Evolutionary conservation across 306 rosid species (phyloP), one percentile per base, ranked within the genome.

Genomic region (Hippophae gyantsensis): DNA sequence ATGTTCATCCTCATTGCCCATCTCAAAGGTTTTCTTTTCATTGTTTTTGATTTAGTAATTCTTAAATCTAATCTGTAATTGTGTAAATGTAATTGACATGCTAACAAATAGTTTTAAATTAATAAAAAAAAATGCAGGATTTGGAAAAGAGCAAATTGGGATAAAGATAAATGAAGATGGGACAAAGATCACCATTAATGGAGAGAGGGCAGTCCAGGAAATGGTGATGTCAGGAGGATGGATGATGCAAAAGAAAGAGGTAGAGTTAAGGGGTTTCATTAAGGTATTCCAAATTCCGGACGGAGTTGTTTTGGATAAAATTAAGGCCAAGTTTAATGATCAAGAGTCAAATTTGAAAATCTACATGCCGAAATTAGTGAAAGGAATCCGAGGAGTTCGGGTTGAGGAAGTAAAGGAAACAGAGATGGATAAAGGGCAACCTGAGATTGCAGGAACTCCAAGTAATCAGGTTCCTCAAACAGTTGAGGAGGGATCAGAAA

Each of bases 151-250:
- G 40, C 71, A 63, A 11, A 68, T 88, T 58, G 54, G 62, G 46
- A 80, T 92, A 27, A 76, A 69, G 64, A 90, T 90, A 44, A 92
- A 67, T 64, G 83, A 83, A 72, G 82, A 85, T 54, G 95, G 96
- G 47, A 78, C 74, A 38, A 58, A 55, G 73, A 79, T 84, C 48
- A 43, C 65, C 48, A 84, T 92, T 38, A 59, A 69, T 48, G 79
- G 81, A 74, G 74, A 82, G 75, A 76, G 73, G 63, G 85, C 81
- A 65, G 71, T 80, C 70, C 84, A 83, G 61, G 89, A 88, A 64
- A 71, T 61, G 81, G 60, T 78, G 58, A 74, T 82, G 79, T 60
- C 73, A 56, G 82, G 89, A 56, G 82, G 89, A 9, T 74, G 92
- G 85, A 57, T 68, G 38, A 67, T 78, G 83, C 58, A 71, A 23